Percentiles rank a stretch among this genome's conserved stretches.
Evolutionary conservation across 1,284 basidiomycete genomes (phyloP).

Genomic region (Papiliotrema terrestris): DNA sequence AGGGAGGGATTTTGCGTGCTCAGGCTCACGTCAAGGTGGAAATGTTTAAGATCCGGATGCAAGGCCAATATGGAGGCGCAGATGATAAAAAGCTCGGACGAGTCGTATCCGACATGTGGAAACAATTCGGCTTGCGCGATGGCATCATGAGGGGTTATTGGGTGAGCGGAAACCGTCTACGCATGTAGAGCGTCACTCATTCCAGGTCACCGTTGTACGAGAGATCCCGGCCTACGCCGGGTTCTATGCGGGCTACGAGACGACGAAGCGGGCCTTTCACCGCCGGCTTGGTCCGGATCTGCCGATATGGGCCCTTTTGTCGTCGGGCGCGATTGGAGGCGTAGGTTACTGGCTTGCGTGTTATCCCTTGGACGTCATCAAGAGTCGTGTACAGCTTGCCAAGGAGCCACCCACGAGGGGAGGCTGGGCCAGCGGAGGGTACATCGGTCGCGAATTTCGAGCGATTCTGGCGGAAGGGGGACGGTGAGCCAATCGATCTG

Average conservation of each 20-base stretch:
- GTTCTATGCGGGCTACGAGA: slow-evolving; percentile 69
- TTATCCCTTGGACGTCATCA: slow-evolving; percentile 89
- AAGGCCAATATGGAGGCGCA: slow-evolving; percentile 60
- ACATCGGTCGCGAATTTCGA: slow-evolving; percentile 69
- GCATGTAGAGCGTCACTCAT: neutral
- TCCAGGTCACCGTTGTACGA: slow-evolving; percentile 78
- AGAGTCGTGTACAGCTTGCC: slow-evolving; percentile 82
- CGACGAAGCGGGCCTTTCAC: slow-evolving; percentile 72
- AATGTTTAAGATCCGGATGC: slow-evolving; percentile 81
- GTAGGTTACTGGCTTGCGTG: slow-evolving; percentile 91
- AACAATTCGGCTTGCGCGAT: slow-evolving; percentile 71
- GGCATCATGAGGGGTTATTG: slow-evolving; percentile 97
- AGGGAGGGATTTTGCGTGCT: neutral
- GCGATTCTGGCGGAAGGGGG: slow-evolving; percentile 71
- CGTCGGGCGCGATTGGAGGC: slow-evolving; percentile 83
- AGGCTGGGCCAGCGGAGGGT: slow-evolving; percentile 57
- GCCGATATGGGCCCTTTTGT: slow-evolving; percentile 84
- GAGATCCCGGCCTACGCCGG: slow-evolving; percentile 96
- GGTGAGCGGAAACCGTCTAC: slow-evolving; percentile 56
- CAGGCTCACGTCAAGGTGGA: slow-evolving; percentile 43
- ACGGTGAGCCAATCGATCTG: slow-evolving; percentile 54
- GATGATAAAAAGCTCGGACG: slow-evolving; percentile 71
- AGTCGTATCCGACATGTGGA: slow-evolving; percentile 77
- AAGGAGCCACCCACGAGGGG: slow-evolving; percentile 69
- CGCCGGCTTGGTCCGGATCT: slow-evolving; percentile 47